Evolutionary conservation across 805 yeast species (phyloP).

Genomic region (Cyberlindnera suaveolens): DNA sequence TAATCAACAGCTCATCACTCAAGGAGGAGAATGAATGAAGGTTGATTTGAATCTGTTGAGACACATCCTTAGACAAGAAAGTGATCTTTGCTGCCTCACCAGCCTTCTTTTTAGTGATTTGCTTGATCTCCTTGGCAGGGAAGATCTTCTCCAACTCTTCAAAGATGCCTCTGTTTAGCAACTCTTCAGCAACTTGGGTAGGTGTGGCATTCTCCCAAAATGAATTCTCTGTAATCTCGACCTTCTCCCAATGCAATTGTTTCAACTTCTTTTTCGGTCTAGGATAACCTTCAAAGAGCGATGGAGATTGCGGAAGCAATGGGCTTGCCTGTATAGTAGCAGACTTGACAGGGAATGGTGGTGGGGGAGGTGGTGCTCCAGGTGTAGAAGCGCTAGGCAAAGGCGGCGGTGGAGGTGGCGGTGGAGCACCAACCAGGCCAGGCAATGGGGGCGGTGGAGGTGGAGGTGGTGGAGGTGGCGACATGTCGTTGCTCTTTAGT

Average conservation of each 20-base stretch:
- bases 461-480: conserved; percentile 14
- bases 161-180: conserved; percentile 55
- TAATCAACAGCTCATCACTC: conserved; percentile 48
- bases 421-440: conserved; percentile 5
- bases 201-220: conserved; percentile 51
- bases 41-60: conserved; percentile 78
- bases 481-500: conserved; percentile 1
- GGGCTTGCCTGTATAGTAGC: conserved; percentile 14
- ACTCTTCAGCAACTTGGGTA: conserved; percentile 41
- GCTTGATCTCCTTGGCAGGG: conserved; percentile 37
- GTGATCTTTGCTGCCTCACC: conserved; percentile 42
- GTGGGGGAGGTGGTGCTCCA: conserved; percentile 13
- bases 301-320: conserved; percentile 26
- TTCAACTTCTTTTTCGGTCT: conserved; percentile 56
- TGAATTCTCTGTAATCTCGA: conserved; percentile 51
- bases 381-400: conserved; percentile 6
- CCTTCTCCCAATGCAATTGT: conserved; percentile 80
- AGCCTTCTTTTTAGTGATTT: conserved; percentile 30
- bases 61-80: conserved; percentile 61
- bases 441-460: conserved; percentile 13
- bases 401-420: conserved; percentile 18
- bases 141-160: conserved; percentile 58
- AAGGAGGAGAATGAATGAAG: conserved; percentile 54
- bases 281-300: conserved; percentile 27
- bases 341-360: conserved; percentile 12